These are phyloP conservation scores for Aspergillus fischeri DNA, from an alignment of 2,329 filamentous ascomycete genomes.

Conservation along the genomic window DNA sequence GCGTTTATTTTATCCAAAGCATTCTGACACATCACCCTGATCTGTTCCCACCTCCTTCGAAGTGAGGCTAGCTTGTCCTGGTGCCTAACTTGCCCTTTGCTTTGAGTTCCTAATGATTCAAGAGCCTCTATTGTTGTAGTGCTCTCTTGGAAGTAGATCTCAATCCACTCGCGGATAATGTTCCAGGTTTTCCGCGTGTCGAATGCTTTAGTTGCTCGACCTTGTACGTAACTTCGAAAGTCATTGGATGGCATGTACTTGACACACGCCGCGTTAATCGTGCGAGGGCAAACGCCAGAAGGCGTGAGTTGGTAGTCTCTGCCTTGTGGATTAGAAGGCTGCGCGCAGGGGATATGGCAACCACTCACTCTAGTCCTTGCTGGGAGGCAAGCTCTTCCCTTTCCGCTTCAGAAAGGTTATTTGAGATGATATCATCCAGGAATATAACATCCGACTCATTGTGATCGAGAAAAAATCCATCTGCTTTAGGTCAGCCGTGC, in stretches of 20 bases:
- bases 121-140: conserved; percentile 12
- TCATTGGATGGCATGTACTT: conserved; percentile 25
- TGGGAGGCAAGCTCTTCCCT: conserved; percentile 20
- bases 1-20: conserved; percentile 7
- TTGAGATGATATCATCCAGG: conserved; percentile 33
- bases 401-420: conserved; percentile 16
- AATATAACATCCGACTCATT: conserved; percentile 33
- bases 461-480: conserved; percentile 33
- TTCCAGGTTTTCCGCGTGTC: conserved; percentile 17
- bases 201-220: conserved; percentile 14
- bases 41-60: conserved; percentile 31
- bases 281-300: conserved; percentile 23
- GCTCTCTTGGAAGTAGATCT: conserved; percentile 24
- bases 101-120: background rate
- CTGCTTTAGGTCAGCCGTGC: conserved; percentile 13
- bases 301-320: conserved; percentile 30
- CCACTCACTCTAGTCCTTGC: conserved; percentile 24
- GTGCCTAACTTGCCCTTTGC: conserved; percentile 2
- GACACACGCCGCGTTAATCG: conserved; percentile 28
- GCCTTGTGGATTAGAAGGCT: background rate
- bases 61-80: conserved; percentile 16
- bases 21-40: conserved; percentile 22
- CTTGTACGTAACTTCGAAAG: conserved; percentile 28
- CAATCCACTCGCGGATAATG: conserved; percentile 25
- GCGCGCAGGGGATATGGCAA: background rate